A percentile compares a stretch with the other conserved stretches of the same genome.
phyloP scores from a whole-genome alignment of 257 asterid genomes.

The Henckelia pumila region DNA sequence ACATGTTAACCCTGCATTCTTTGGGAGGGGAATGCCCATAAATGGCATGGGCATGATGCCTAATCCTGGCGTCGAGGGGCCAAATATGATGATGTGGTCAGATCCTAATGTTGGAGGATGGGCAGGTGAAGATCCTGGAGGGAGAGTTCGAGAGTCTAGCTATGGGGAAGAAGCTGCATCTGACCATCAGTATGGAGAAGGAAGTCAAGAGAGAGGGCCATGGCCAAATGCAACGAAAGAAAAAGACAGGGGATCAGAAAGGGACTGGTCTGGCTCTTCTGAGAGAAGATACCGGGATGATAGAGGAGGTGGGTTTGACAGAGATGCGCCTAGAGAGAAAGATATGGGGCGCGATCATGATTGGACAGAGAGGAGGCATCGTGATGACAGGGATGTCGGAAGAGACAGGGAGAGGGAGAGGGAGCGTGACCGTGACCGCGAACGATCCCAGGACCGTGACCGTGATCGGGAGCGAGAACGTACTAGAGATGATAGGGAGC shows the following conservation, averaged over 20 bases:
- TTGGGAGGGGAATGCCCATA: conserved; percentile 88
- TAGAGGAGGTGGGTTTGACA: conserved; percentile 64
- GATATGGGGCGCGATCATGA: conserved; percentile 48
- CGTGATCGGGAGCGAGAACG: conserved; percentile 53
- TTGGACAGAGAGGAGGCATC: conserved; percentile 58
- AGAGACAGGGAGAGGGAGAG: conserved; percentile 66
- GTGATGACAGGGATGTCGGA: conserved; percentile 56
- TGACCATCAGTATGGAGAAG: conserved; percentile 84
- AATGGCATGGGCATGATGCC: conserved; percentile 95
- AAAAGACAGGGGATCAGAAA: conserved; percentile 73
- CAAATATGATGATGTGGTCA: conserved; percentile 82
- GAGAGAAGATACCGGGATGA: conserved; percentile 78
- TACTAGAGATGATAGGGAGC: conserved; percentile 62
- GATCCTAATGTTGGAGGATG: conserved; percentile 82
- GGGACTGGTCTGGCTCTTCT: conserved; percentile 85
- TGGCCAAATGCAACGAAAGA: conserved; percentile 63
- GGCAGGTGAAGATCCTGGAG: conserved; percentile 85
- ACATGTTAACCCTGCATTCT: conserved; percentile 93
- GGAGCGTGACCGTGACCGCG: conserved; percentile 58
- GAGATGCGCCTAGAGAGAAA: conserved; percentile 56
- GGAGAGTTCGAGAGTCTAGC: conserved; percentile 87
- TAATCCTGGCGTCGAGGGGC: conserved; percentile 69
- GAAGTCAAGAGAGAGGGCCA: conserved; percentile 66
- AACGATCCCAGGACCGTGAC: conserved; percentile 49
- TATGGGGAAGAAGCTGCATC: conserved; percentile 88